Conservation (phyloP, 2,329 filamentous ascomycete genomes). For the Leptodontidium sp. region DNA sequence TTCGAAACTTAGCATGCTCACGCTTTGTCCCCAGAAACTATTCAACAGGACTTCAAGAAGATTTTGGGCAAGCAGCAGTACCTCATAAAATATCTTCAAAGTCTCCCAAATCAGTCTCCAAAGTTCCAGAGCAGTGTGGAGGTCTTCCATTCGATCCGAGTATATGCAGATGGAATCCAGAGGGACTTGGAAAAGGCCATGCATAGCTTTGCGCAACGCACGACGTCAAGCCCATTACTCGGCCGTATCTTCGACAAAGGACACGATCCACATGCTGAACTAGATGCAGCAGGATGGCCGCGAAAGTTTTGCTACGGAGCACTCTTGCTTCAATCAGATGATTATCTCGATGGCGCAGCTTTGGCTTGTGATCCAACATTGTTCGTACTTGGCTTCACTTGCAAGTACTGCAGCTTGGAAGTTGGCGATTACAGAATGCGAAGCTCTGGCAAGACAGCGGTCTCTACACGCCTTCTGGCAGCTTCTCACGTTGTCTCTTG, state of each 20-base stretch:
- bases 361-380: constrained; percentile 2
- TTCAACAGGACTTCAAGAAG: constrained; percentile 6
- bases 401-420: constrained; percentile 6
- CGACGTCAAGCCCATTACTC: neutral
- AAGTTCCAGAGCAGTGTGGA: neutral
- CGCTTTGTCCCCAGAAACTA: neutral
- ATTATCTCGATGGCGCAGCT: neutral
- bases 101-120: neutral
- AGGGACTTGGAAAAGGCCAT: neutral
- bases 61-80: neutral
- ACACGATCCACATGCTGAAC: neutral
- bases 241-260: neutral
- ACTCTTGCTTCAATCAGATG: constrained; percentile 11
- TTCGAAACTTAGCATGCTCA: neutral
- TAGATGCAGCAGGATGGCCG: neutral
- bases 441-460: neutral
- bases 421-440: constrained; percentile 6
- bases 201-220: neutral
- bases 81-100: neutral
- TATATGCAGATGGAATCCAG: neutral
- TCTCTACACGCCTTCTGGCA: neutral
- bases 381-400: constrained; percentile 5
- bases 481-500: constrained; percentile 1
- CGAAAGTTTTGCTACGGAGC: constrained; percentile 9
- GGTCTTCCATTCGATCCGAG: neutral